These are phyloP conservation scores for Fagus sylvatica DNA, from an alignment of 306 rosid species.

Conservation along the genomic window DNA sequence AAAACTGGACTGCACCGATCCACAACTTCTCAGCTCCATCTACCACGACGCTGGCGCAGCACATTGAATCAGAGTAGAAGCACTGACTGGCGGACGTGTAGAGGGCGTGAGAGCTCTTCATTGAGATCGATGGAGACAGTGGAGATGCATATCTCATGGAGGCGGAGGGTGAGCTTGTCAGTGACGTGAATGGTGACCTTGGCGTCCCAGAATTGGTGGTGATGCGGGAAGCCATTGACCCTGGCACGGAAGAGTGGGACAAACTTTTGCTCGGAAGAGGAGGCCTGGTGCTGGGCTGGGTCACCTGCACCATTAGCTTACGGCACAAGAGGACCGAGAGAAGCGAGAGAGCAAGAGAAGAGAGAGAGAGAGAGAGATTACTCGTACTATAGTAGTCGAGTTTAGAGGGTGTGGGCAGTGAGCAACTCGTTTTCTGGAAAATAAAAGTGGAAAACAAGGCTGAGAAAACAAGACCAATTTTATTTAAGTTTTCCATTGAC, in stretches of 20 bases:
- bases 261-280: constrained; percentile 38
- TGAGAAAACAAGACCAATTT: too few species aligned
- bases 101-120: constrained; percentile 28
- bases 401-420: too few species aligned
- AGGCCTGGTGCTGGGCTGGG: constrained; percentile 27
- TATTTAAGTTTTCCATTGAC: too few species aligned
- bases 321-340: constrained; percentile 26
- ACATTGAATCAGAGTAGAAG: constrained; percentile 21
- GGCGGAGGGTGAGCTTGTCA: constrained; percentile 20
- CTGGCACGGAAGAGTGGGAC: constrained; percentile 15
- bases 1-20: too few species aligned
- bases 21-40: constrained; percentile 19
- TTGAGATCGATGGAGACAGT: constrained; percentile 7
- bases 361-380: too few species aligned
- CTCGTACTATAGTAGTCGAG: too few species aligned
- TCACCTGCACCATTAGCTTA: constrained; percentile 30
- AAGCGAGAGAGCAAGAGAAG: too few species aligned
- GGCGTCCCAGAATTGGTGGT: constrained; percentile 29
- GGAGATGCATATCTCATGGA: constrained; percentile 17
- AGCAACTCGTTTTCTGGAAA: too few species aligned
- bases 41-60: constrained; percentile 3
- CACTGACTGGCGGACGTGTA: neutral
- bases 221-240: constrained; percentile 23
- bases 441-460: too few species aligned
- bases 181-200: constrained; percentile 13